A percentile compares a stretch with the other conserved stretches of the same genome.
phyloP scores from a whole-genome alignment of 768 basidiomycete genomes.

The Pilatotrama ljubarskyi region DNA sequence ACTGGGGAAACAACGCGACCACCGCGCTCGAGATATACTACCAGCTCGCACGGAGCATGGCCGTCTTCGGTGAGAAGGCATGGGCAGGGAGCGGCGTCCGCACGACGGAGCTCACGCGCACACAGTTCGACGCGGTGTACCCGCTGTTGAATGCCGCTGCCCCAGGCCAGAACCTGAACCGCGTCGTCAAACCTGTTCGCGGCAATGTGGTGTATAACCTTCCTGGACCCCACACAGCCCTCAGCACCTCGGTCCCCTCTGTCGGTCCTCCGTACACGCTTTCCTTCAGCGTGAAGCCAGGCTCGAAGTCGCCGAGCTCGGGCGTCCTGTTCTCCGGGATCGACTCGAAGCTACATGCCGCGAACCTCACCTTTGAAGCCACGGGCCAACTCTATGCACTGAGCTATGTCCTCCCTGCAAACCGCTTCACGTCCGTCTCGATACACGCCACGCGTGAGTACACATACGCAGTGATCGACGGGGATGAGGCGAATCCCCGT shows the following conservation, averaged over 20 bases:
- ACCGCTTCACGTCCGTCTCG: conserved; percentile 36
- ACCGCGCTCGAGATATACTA: conserved; percentile 46
- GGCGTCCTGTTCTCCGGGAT: conserved; percentile 37
- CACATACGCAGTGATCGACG: conserved; percentile 37
- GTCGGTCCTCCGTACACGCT: conserved; percentile 47
- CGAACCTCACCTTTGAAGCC: conserved; percentile 42
- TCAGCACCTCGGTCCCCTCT: conserved; percentile 36
- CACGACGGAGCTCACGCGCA: conserved; percentile 34
- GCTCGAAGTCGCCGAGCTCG: conserved; percentile 5
- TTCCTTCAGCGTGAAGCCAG: conserved; percentile 39
- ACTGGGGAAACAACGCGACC: conserved; percentile 49
- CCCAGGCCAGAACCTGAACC: conserved; percentile 46
- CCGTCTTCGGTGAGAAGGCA: conserved; percentile 43
- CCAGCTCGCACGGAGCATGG: conserved; percentile 42
- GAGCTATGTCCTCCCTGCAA: conserved; percentile 30
- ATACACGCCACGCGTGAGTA: conserved; percentile 39
- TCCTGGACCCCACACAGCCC: conserved; percentile 7
- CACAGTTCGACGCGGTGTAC: conserved; percentile 39
- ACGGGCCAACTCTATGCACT: conserved; percentile 40
- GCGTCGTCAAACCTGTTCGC: conserved; percentile 33
- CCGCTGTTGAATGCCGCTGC: conserved; percentile 39
- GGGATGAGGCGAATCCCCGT: conserved; percentile 23
- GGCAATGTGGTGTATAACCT: conserved; percentile 35
- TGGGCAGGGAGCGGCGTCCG: conserved; percentile 45
- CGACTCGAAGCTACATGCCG: conserved; percentile 38